Evolutionary conservation across 176 grass and related monocot species (phyloP).

Genomic region (Olyra latifolia): DNA sequence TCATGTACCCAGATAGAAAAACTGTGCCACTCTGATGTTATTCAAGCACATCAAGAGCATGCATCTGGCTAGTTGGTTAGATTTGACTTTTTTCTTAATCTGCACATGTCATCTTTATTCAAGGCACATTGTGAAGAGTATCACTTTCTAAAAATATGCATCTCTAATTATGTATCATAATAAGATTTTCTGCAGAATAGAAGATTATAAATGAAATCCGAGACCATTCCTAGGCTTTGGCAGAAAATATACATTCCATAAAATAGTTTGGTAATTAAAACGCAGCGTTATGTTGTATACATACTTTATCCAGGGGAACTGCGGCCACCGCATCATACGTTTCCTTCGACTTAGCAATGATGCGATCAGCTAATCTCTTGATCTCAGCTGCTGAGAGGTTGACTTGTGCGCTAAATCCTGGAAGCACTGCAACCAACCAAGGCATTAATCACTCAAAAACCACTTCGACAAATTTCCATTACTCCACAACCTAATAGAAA

Average conservation of each 20-base stretch:
- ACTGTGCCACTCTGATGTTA: background rate
- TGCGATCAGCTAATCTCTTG: conserved; percentile 58
- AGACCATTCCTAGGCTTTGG: background rate
- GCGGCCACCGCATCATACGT: conserved; percentile 78
- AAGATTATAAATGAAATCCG: background rate
- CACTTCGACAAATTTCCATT: background rate
- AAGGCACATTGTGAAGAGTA: background rate
- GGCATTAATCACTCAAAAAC: conserved; percentile 13
- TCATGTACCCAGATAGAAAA: background rate
- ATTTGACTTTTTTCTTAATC: background rate
- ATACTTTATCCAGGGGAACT: conserved; percentile 82
- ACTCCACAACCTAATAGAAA: background rate
- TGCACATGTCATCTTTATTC: background rate
- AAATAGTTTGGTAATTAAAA: conserved; percentile 21
- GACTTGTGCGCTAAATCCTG: conserved; percentile 61
- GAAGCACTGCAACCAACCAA: conserved; percentile 55
- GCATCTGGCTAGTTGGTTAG: background rate
- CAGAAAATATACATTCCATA: conserved; percentile 1
- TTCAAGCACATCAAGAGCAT: background rate
- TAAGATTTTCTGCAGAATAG: background rate
- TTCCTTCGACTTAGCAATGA: conserved; percentile 80
- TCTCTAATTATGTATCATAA: background rate
- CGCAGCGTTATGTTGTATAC: background rate
- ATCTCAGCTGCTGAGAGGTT: conserved; percentile 73
- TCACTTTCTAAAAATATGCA: conserved; percentile 7